A percentile compares a stretch with the other conserved stretches of the same genome.
phyloP scores from a whole-genome alignment of 345 rosid species.

The Linum trigynum region DNA sequence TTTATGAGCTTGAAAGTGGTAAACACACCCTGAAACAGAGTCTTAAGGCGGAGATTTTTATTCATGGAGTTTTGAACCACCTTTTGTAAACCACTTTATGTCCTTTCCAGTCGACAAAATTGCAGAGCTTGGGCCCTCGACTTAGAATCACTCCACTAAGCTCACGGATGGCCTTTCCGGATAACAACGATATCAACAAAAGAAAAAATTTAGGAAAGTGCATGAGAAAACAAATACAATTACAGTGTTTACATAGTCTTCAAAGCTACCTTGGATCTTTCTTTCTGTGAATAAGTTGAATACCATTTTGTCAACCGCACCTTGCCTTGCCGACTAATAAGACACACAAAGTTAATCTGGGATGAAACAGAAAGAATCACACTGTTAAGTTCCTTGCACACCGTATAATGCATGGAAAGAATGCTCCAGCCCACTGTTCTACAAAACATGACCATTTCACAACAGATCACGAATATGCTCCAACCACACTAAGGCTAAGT shows the following conservation, averaged over 20 bases:
- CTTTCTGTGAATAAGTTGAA: constrained; percentile 90
- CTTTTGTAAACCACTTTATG: constrained; percentile 85
- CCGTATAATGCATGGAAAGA: no score
- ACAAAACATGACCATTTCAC: neutral
- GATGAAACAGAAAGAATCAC: no score
- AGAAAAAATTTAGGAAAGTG: neutral
- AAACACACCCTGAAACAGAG: neutral
- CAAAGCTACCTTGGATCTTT: constrained; percentile 53
- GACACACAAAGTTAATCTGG: constrained; percentile 82
- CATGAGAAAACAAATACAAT: neutral
- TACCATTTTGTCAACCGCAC: constrained; percentile 95
- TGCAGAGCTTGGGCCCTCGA: constrained; percentile 91
- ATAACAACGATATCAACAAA: neutral
- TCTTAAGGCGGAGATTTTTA: neutral
- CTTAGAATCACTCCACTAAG: constrained; percentile 72
- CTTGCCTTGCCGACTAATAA: constrained; percentile 95
- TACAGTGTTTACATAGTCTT: neutral
- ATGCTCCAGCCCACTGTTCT: neutral
- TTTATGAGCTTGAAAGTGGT: constrained; percentile 1
- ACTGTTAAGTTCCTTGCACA: no score
- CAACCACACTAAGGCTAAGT: neutral
- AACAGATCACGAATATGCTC: no score
- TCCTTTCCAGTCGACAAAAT: constrained; percentile 93
- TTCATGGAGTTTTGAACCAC: constrained; percentile 17
- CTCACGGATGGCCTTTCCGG: constrained; percentile 66